Percentiles rank a stretch among this genome's conserved stretches.
These are phyloP conservation scores for Leccinum subgranulosum DNA, from an alignment of 768 basidiomycete genomes.

Conservation along the genomic window DNA sequence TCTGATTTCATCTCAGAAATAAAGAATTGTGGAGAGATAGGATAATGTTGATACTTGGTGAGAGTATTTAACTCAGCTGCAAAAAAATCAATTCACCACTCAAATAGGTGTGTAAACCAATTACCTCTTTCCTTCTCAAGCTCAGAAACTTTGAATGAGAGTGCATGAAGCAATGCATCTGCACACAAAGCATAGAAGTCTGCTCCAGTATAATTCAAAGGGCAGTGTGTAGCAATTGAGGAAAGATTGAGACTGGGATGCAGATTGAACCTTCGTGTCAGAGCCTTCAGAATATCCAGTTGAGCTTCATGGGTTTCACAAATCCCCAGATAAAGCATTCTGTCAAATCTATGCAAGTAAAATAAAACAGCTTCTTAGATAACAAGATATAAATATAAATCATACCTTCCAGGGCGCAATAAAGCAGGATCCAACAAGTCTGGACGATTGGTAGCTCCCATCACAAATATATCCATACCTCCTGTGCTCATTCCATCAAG, in stretches of 20 bases:
- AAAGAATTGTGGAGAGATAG: conserved; percentile 87
- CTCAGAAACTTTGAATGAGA: conserved; percentile 80
- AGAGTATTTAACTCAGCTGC: conserved; percentile 42
- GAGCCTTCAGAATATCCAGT: conserved; percentile 78
- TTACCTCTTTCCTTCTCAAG: conserved; percentile 75
- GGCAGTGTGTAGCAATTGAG: conserved; percentile 66
- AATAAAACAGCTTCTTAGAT: neutral
- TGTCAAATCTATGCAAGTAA: conserved; percentile 73
- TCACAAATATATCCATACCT: conserved; percentile 80
- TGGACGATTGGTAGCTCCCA: conserved; percentile 94
- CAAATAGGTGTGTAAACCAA: neutral
- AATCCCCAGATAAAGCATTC: conserved; percentile 94
- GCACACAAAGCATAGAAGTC: conserved; percentile 98
- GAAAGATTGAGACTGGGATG: conserved; percentile 63
- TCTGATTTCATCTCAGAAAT: conserved; percentile 75
- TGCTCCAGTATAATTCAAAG: conserved; percentile 95
- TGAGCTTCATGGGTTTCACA: conserved; percentile 84
- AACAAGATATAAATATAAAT: neutral
- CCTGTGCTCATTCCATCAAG: conserved; percentile 84
- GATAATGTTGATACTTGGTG: conserved; percentile 44
- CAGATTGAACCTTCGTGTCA: conserved; percentile 90
- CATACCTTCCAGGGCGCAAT: conserved; percentile 81
- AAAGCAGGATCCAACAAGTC: conserved; percentile 89
- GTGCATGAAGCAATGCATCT: conserved; percentile 93
- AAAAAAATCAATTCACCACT: neutral